A percentile compares a stretch with the other conserved stretches of the same genome.
phyloP scores from a whole-genome alignment of 192 early-diverging fungal species.

The Rhizophlyctis rosea region DNA sequence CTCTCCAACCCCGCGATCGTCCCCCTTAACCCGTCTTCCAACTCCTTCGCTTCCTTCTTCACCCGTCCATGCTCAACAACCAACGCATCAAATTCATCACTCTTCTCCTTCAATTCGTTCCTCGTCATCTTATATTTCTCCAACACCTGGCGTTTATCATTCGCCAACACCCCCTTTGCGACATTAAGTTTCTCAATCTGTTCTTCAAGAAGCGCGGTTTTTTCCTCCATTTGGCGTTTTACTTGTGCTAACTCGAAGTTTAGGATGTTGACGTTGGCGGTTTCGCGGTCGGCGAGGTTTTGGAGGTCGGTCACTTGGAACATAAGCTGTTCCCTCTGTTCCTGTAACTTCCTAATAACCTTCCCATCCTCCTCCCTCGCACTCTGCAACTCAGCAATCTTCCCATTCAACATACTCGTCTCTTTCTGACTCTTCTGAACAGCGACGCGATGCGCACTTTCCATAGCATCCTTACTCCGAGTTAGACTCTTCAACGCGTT shows the following conservation, averaged over 20 bases:
- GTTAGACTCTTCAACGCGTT: constrained; percentile 38
- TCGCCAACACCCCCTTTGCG: constrained; percentile 40
- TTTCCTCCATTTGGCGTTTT: constrained; percentile 45
- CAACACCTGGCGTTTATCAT: constrained; percentile 47
- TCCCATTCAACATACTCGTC: constrained; percentile 30
- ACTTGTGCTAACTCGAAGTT: constrained; percentile 48
- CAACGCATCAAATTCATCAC: constrained; percentile 41
- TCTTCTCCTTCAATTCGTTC: constrained; percentile 36
- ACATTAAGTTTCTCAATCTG: constrained; percentile 46
- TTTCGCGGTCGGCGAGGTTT: constrained; percentile 49
- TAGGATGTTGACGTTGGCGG: constrained; percentile 41
- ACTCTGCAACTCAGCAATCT: constrained; percentile 39
- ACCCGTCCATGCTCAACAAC: constrained; percentile 23
- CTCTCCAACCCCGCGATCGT: constrained; percentile 21
- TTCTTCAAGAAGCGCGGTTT: constrained; percentile 36
- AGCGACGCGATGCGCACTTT: constrained; percentile 33
- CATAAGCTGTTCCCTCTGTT: constrained; percentile 56
- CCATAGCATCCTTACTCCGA: constrained; percentile 40
- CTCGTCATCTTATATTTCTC: constrained; percentile 44
- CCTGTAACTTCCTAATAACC: constrained; percentile 39
- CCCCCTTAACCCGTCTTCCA: constrained; percentile 20
- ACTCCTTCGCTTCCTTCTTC: constrained; percentile 20
- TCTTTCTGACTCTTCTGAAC: constrained; percentile 45
- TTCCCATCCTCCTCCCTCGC: constrained; percentile 38
- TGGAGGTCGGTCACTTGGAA: constrained; percentile 58